phyloP scores from a whole-genome alignment of 2,329 filamentous ascomycete genomes.

The Pseudogymnoascus sp. region DNA sequence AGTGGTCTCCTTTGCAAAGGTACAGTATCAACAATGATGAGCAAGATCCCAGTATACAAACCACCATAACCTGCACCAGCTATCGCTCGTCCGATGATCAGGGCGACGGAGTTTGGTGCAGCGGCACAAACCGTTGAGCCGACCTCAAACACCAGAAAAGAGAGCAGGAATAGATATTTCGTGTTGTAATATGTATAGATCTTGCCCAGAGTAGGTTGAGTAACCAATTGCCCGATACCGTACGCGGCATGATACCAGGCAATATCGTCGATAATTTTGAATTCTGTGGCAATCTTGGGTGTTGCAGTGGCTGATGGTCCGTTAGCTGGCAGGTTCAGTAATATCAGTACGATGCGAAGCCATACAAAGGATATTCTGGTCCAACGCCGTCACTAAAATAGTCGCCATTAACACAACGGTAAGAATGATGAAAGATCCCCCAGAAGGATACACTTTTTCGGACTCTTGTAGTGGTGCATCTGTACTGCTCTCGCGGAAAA shows the following conservation, averaged over 20 bases:
- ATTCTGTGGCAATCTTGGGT: constrained; percentile 20
- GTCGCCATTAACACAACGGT: not conserved
- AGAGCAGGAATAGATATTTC: constrained; percentile 23
- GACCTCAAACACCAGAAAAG: constrained; percentile 27
- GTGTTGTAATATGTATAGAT: constrained; percentile 25
- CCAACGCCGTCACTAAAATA: not conserved
- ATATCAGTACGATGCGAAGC: constrained; percentile 15
- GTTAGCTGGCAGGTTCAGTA: constrained; percentile 38
- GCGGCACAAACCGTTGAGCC: constrained; percentile 26
- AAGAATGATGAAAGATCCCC: not conserved
- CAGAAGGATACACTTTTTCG: not conserved
- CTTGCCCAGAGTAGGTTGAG: constrained; percentile 22
- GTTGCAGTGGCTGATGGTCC: constrained; percentile 19
- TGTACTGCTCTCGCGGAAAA: not conserved
- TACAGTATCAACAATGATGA: constrained; percentile 24
- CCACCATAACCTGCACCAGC: constrained; percentile 27
- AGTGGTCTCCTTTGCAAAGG: constrained; percentile 19
- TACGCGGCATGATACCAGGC: constrained; percentile 35
- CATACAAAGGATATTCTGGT: not conserved
- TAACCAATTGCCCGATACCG: constrained; percentile 25
- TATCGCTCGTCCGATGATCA: constrained; percentile 29
- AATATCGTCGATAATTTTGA: constrained; percentile 20
- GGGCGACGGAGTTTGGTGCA: constrained; percentile 25
- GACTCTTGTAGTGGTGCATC: not conserved
- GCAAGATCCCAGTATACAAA: constrained; percentile 26